Evolutionary conservation across 176 grass and related monocot species (phyloP), one percentile per base, ranked within the genome.

Genomic region (Typha latifolia): DNA sequence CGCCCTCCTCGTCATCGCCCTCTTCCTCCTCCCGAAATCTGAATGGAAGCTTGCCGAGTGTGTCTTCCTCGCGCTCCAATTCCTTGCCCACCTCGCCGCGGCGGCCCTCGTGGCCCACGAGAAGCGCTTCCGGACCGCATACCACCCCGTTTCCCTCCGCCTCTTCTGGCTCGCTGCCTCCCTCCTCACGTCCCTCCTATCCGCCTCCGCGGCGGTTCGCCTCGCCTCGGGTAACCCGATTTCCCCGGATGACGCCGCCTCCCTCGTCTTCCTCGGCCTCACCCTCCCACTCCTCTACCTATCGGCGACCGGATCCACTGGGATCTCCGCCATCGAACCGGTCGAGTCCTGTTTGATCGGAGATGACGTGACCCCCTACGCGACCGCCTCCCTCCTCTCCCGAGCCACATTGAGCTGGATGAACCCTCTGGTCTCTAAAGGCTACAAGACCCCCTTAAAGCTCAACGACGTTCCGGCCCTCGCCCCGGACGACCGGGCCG

Each of bases 381-480:
- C 77, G 1, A 75, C 77, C 52, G 87, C 87, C 43, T 83, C 87
- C 16, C 32, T 84, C 73, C 47, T 86, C 12, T 86, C 87, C 73
- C 70, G 73, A 0, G 70, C 74, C 4, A 86, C 77, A 14, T 86
- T 80, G 56, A 34, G 31, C 1, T 86, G 88, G 88, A 86, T 91
- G 51, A 78, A 51, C 24, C 88, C 88, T 47, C 80, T 91, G 66
- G 76, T 91, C 69, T 5, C 51, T 51, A 78, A 86, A 71, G 88
- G 88, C 31, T 83, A 76, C 24, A 51, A 48, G 4, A 68, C 59
- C 0, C 0, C 83, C 1, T 71, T 91, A 3, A 22, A 27, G 15
- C 59, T 69, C 2, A 1, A 31, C 29, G 74, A 91, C 0, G 81
- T 91, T 15, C 88, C 88, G 32, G 18, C 68, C 4, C 66, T 91